These are phyloP conservation scores for Coccinonectria pachysandricola DNA, from an alignment of 2,329 filamentous ascomycete species.

Conservation along the genomic window DNA sequence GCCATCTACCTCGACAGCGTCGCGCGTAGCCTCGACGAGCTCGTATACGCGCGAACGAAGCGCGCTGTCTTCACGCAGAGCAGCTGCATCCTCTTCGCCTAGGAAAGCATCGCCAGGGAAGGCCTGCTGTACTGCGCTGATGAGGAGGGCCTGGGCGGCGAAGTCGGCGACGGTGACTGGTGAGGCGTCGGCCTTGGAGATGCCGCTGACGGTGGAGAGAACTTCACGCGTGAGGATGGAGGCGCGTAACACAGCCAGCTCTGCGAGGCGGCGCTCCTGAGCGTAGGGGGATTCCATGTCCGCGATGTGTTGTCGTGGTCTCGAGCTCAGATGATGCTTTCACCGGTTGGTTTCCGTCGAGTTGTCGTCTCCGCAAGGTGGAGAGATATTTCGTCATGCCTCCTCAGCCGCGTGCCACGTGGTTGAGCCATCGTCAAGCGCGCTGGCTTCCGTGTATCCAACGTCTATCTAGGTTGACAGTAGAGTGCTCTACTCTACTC, in stretches of 20 bases:
- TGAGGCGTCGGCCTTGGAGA: conserved; percentile 47
- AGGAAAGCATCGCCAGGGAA: conserved; percentile 49
- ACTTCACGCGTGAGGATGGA: conserved; percentile 44
- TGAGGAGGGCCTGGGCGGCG: conserved; percentile 52
- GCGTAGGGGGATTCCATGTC: conserved; percentile 17
- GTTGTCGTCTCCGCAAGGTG: no score
- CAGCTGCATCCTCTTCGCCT: conserved; percentile 48
- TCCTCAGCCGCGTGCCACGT: no score
- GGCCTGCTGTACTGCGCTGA: conserved; percentile 39
- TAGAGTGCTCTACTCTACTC: no score
- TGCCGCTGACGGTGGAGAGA: conserved; percentile 32
- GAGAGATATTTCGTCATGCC: no score
- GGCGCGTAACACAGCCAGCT: conserved; percentile 42
- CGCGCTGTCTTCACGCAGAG: conserved; percentile 35
- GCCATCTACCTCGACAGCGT: conserved; percentile 6
- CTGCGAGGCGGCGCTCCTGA: conserved; percentile 24
- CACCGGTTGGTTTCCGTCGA: no score
- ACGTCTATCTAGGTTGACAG: no score
- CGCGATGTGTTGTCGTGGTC: no score
- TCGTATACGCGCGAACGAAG: conserved; percentile 46
- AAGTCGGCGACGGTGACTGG: conserved; percentile 57
- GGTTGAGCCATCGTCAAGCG: no score
- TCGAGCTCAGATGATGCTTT: no score
- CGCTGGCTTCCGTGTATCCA: no score
- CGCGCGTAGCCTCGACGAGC: conserved; percentile 29